A percentile compares a stretch with the other conserved stretches of the same genome.
Evolutionary conservation across 768 basidiomycete species (phyloP).

Genomic region (Suillus variegatus): DNA sequence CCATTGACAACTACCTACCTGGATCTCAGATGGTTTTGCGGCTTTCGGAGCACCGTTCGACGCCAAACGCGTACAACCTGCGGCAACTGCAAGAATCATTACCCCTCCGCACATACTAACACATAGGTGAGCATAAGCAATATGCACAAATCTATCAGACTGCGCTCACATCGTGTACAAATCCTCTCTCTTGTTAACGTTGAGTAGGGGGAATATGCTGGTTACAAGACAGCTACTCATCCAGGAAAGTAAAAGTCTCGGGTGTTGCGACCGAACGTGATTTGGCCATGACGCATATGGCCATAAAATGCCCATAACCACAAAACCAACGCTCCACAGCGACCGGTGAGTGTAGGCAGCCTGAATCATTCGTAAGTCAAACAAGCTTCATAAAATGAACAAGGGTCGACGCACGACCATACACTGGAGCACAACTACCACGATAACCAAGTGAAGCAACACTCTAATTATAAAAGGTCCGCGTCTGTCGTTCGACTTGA

Average conservation of each 20-base stretch:
- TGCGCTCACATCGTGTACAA: slow-evolving; percentile 56
- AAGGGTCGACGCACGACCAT: slow-evolving; percentile 64
- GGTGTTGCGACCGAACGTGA: slow-evolving; percentile 26
- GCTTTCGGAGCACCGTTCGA: slow-evolving; percentile 1
- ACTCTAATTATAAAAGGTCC: neutral
- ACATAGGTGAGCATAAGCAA: slow-evolving; percentile 19
- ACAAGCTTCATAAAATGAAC: neutral
- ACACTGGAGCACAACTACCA: slow-evolving; percentile 50
- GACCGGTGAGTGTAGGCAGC: slow-evolving; percentile 69
- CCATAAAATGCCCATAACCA: slow-evolving; percentile 65
- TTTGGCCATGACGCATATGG: slow-evolving; percentile 55
- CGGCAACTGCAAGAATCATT: slow-evolving; percentile 42
- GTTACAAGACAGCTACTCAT: slow-evolving; percentile 49
- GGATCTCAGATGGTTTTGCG: slow-evolving; percentile 12
- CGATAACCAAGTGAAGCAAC: slow-evolving; percentile 21
- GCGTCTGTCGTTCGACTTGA: neutral
- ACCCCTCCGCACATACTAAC: slow-evolving; percentile 49
- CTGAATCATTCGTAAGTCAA: slow-evolving; percentile 34
- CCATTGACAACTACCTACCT: slow-evolving; percentile 19
- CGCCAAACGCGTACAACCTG: slow-evolving; percentile 16
- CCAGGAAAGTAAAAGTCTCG: slow-evolving; percentile 44
- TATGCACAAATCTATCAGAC: neutral
- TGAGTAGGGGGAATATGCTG: slow-evolving; percentile 68
- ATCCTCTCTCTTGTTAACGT: slow-evolving; percentile 72
- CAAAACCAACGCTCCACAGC: slow-evolving; percentile 71